Evolutionary conservation across 345 rosid species (phyloP), one percentile per base, ranked within the genome.

Genomic region (Rubroshorea leprosula): DNA sequence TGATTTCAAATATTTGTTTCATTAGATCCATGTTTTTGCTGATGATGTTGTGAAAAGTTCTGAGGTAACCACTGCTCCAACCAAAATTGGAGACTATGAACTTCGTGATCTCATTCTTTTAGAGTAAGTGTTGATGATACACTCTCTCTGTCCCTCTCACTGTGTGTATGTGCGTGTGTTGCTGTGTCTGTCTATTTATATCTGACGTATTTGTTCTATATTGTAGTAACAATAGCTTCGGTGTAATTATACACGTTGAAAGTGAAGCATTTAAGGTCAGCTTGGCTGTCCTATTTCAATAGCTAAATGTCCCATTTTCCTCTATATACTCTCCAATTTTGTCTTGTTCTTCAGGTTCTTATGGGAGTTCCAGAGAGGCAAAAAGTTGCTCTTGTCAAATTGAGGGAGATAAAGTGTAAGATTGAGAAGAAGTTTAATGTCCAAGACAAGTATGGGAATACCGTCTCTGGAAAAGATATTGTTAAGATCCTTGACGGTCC

Each of bases 1-100:
- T 48, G 10, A 69, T n/a, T 27, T 27, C 31, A 27, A 27, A 8
- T 27, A 4, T 27, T 8, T 72, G 18, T 65, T 72, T 25, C 65
- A 49, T 27, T 27, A 89, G 97, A 79, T 89, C 17, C 85, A 86
- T 56, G 97, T 87, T 35, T 89, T 92, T 74, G 89, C 97, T 54
- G 97, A 93, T 71, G 94, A 87, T 69, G 99, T 89, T 66, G 97
- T 89, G 57, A 90, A 85, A 77, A 93, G 96, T 69, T 89, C 96
- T 39, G 99, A 89, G 83, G 97, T 89, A 57, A 85, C 96, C 27
- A 79, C 97, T 62, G 97, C 95, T 56, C 65, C 85, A 55, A 85
- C 96, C 54, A 87, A 83, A 74, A 78, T 89, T 46, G 96, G 97
- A 52, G 95, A 85, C 52, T 93, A 79, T 53, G 97, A 93, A 77